Evolutionary conservation across 2,329 filamentous ascomycete genomes (phyloP).

Genomic region (Pseudogymnoascus sp.): DNA sequence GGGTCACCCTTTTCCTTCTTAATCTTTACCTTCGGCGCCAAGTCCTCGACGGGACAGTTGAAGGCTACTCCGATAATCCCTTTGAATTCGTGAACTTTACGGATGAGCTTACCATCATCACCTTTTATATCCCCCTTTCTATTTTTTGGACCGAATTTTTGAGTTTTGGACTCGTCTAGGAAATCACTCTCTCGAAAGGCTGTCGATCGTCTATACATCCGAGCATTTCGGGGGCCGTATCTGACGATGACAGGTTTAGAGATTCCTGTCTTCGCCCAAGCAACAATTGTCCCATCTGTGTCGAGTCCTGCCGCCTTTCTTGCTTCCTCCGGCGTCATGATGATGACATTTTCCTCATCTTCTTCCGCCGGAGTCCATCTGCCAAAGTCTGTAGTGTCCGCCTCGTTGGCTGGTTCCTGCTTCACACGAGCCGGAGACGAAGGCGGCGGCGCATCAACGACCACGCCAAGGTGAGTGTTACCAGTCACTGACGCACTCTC

Average conservation of each 20-base stretch:
- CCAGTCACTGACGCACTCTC: too few species aligned
- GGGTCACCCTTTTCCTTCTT: too few species aligned
- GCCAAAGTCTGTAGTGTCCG: neutral
- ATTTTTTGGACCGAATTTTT: neutral
- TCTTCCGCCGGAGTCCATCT: neutral
- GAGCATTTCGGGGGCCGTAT: slow-evolving; percentile 9
- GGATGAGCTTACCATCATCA: neutral
- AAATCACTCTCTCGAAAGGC: neutral
- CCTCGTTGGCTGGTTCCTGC: too few species aligned
- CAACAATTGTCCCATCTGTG: slow-evolving; percentile 6
- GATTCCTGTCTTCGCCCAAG: neutral
- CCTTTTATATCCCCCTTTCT: neutral
- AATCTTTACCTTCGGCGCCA: too few species aligned
- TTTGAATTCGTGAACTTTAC: neutral
- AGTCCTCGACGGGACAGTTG: too few species aligned
- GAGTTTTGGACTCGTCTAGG: neutral
- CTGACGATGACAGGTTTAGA: slow-evolving; percentile 8
- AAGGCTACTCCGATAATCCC: slow-evolving; percentile 3
- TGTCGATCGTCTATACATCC: slow-evolving; percentile 9
- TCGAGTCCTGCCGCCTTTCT: neutral
- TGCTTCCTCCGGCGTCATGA: neutral
- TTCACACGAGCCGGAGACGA: too few species aligned
- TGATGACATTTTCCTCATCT: neutral
- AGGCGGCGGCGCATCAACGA: too few species aligned
- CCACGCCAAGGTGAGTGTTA: too few species aligned